Base-by-base conservation (phyloP, 148 eudicot genomes). In the Dysphania ambrosioides region DNA sequence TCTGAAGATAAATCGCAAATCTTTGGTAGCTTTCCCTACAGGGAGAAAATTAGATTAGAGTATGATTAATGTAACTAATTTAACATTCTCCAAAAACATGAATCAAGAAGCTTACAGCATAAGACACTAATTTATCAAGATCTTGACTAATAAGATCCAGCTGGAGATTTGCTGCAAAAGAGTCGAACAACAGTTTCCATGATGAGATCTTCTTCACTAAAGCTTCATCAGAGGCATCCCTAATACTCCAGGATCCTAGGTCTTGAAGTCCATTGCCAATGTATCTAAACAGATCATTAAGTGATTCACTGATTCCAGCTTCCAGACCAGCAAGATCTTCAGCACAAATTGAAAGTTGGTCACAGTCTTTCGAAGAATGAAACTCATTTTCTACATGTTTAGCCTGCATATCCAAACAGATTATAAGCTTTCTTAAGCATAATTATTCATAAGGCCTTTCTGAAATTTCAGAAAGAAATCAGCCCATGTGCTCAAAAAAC, bases 1-100 rank as follows among this genome's bases (percentile, higher is more conserved):
- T 73, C 67, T 15, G 73, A 70, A 79, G 78, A 73, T 72, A 72
- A 62, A 70, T 38, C 72, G 44, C 79, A 81, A 42, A 62, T 76
- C 57, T 78, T 81, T 42, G 86, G 75, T 73, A 95, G 77, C 71
- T 88, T 83, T 35, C 83, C 92, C 99, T 95, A 83, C 55, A 75
- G 2, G 72, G 64, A 77, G 51, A 69, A 79, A 27, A 59, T 63
- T 41, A 41, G 24, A 77, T 72, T 35, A 74, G 63, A 49, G 40
- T 59, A 66, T n/a, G 24, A 34, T 2, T 31, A 36, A n/a, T 47
- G 16, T 24, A 49, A 78, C 5, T 34, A 8, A 13, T 23, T 31
- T 23, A 23, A 12, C 18, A 13, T 11, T 21, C 24, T n/a, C 15
- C 72, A 47, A 29, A n/a, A 34, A 57, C 30, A 40, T 41, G 36